Base-by-base conservation (phyloP, 1,139 yeast genomes). In the Komagataea norvegica region DNA sequence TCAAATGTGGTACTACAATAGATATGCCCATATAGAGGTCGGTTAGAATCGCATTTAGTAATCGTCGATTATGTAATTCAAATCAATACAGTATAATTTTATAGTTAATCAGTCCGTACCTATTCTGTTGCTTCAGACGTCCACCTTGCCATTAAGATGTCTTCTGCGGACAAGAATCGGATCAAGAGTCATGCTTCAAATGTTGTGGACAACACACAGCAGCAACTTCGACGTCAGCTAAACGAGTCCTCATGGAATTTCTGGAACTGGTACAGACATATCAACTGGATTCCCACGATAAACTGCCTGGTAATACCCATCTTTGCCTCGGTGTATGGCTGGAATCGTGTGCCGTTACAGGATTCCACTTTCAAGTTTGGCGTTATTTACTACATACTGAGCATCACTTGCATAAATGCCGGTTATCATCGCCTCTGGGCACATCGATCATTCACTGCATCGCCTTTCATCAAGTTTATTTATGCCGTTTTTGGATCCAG, bases 351-450 rank as follows among this genome's bases (percentile, higher is more conserved):
- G 65, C 70, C 31, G 68, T 72, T 15, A 74, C 82, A 34, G 65
- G 67, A 38, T 41, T 49, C 46, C 68, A 79, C 64, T 77, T 89
- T 26, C 32, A 52, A 57, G 43, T 64, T 71, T 37, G 49, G 66
- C 6, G 29, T 64, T 3, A 43, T 57, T 20, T 70, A 70, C 48
- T 72, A 70, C 51, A 43, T 60, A 25, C 34, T 68, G 13, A 66
- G 78, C 3, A 51, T 67, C 22, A 50, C 72, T 7, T 62, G 73
- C 6, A 61, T 74, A 36, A 68, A 72, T 31, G 62, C 71, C 4
- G 80, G 86, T 3, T 81, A 81, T 54, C 88, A 81, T 58, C 65
- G 84, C 44, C 74, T 76, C 46, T 79, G 72, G 64, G 70, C 84
- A 3, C 89, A 81, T 51, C 70, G 72, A 41, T 61, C 84, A 4